Percentiles rank a stretch among this genome's conserved stretches.
Evolutionary conservation across 208 protist species (phyloP).

Genomic region (Herpetomonas samuelpessoai): DNA sequence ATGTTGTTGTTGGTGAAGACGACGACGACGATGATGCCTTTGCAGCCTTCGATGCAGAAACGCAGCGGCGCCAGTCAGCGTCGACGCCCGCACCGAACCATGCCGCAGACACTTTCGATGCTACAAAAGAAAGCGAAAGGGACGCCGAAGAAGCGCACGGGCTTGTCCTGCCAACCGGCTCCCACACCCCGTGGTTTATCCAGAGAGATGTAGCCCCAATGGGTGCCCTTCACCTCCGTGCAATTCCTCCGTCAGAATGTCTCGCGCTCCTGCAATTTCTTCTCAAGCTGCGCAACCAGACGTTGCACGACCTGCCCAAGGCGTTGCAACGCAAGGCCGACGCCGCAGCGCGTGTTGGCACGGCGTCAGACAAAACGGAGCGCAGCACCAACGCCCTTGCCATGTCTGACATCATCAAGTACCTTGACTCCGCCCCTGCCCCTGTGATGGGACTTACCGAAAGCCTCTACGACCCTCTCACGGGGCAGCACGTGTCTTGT

Average conservation of each 20-base stretch:
- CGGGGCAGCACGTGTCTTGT: not conserved
- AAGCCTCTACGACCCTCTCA: constrained; percentile 13
- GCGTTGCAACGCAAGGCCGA: constrained; percentile 19
- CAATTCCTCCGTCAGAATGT: constrained; percentile 41
- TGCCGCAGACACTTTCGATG: not conserved
- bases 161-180: not conserved
- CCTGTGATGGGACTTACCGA: constrained; percentile 75
- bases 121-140: not conserved
- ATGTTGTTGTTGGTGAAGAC: constrained; percentile 20
- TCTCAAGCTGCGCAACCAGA: constrained; percentile 58
- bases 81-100: not conserved
- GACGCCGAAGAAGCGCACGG: not conserved
- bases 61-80: not conserved
- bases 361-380: not conserved
- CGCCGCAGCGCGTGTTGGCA: not conserved
- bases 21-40: constrained; percentile 4
- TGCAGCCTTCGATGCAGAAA: constrained; percentile 3
- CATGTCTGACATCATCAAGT: constrained; percentile 49
- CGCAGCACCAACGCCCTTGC: constrained; percentile 17
- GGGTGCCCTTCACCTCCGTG: constrained; percentile 46
- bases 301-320: constrained; percentile 27
- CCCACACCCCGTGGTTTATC: constrained; percentile 14
- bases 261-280: constrained; percentile 53
- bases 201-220: constrained; percentile 11
- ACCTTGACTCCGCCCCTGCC: constrained; percentile 66